Base-by-base conservation (phyloP, 176 grass and related monocot genomes). In the Musa troglodytarum region DNA sequence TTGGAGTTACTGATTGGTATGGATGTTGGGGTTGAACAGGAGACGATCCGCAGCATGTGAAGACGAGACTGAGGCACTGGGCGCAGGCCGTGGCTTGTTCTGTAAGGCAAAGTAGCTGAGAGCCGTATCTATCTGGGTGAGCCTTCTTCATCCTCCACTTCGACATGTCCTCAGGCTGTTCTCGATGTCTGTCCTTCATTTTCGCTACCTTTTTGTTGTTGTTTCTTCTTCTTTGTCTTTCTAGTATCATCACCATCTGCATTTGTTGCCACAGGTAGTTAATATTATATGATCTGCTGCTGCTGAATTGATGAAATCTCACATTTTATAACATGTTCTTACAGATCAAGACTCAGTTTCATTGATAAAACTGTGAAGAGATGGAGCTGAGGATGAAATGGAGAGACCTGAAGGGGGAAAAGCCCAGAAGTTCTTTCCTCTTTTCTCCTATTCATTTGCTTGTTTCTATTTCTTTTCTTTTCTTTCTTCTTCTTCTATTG, bases 1-100 rank as follows among this genome's bases (percentile, higher is more conserved):
- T 17, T 62, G 1, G 54, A 5, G 20, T 62, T 15, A 62, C 8
- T 62, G 57, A 19, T 15, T 1, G 57, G 17, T 17, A 62, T 8
- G 0, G 16, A 62, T 25, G 52, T 54, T 73, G 11, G 15, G 6
- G 5, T 72, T 9, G 20, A 57, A 25, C 72, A 74, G 72, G 72
- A 29, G 72, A 74, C 23, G 1, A 74, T 29, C 72, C 72, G 1
- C 53, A 74, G 72, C 24, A 25, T 16, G 72, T 74, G 12, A 74
- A 74, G 53, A 29, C 53, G 12, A 74, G 25, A 12, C 53, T 74
- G 23, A 74, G 52, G n/a, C 72, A 57, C 25, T 74, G 72, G 72
- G 72, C 53, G 21, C 72, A 74, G 25, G 72, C 72, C 25, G 72
- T 74, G 20, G 52, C 72, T 10, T 74, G 72, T 22, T 74, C 52